Base-by-base conservation (phyloP, 371 early-diverging fungal species). In the Globomyces sp. region DNA sequence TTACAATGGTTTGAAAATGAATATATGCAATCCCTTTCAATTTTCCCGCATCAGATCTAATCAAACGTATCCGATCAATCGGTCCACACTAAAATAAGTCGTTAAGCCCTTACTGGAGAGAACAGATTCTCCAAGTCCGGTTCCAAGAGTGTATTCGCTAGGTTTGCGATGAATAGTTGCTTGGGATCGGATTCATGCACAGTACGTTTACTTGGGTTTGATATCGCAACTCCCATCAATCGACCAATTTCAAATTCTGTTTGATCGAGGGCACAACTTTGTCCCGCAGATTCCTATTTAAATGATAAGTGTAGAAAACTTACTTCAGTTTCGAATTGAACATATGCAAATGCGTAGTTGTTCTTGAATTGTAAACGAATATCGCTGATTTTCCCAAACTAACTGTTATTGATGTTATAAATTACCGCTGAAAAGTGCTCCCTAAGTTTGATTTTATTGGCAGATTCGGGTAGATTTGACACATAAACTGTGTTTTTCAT, bases 321-420 rank as follows among this genome's bases (percentile, higher is more conserved):
- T 63, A 74, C 76, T 58, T 46, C 70, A 58, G 62, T 53, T 24
- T 70, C 70, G 57, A 66, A 79, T 65, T 79, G 77, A 57, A 81
- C 66, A 63, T 79, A 81, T 11, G 82, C 79, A 71, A 81, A 81
- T 4, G 78, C 73, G 6, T 50, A 66, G 3, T 70, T 67, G 5
- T 63, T 44, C n/a, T 71, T 49, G 2, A 45, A 36, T 8, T 72
- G 66, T 3, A 81, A 59, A 3, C 82, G 70, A 47, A 81, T 71
- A 24, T 79, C 79, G 13, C 60, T 49, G 10, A 79, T 58, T 47
- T 73, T 69, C 3, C 82, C 82, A 74, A 66, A 78, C 79, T 77
- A 53, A 2, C 24, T 24, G 24, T 24, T 24, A 24, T 24, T 24
- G 40, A 34, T 41, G 36, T 24, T 13, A 41, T 3, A 36, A 55